These are phyloP conservation scores for Dothideomycetes sp. DNA, from an alignment of 2,329 filamentous ascomycete genomes.

Conservation along the genomic window DNA sequence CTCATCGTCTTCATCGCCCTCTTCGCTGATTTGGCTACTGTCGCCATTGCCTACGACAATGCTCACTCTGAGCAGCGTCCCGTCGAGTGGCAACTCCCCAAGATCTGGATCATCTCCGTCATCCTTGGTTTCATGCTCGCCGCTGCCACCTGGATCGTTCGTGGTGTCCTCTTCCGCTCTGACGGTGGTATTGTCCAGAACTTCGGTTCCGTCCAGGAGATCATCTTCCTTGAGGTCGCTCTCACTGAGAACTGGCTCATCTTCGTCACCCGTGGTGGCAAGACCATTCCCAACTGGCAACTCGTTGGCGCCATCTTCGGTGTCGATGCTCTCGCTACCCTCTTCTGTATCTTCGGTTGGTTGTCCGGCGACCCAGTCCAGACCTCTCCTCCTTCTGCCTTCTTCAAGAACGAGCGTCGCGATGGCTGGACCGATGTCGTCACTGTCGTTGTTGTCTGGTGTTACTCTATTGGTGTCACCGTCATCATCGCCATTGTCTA, in stretches of 20 bases:
- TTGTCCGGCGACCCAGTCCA: constrained; percentile 43
- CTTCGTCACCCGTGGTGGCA: constrained; percentile 47
- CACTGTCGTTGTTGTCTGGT: constrained; percentile 55
- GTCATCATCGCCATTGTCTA: constrained; percentile 57
- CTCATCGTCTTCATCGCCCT: constrained; percentile 71
- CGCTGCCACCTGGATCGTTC: constrained; percentile 60
- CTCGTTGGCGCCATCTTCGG: constrained; percentile 58
- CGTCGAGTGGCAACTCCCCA: constrained; percentile 70
- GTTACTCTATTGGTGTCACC: constrained; percentile 54
- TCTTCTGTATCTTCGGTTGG: constrained; percentile 70
- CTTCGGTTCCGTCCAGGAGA: constrained; percentile 63
- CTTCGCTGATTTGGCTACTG: constrained; percentile 69
- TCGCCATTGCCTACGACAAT: constrained; percentile 70
- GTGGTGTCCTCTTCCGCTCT: constrained; percentile 56
- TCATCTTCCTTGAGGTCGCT: constrained; percentile 44
- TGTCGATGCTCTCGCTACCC: constrained; percentile 60
- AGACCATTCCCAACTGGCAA: constrained; percentile 66
- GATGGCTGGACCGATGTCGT: constrained; percentile 48
- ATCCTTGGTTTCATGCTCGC: constrained; percentile 59
- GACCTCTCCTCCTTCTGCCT: constrained; percentile 28
- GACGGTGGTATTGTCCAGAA: constrained; percentile 66
- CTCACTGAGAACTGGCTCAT: constrained; percentile 45
- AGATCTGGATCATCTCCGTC: constrained; percentile 69
- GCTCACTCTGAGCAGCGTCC: constrained; percentile 64
- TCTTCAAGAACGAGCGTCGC: constrained; percentile 19